Evolutionary conservation across 352 stramenopile genomes (phyloP).

Genomic region (Pilasporangium apinafurcum): DNA sequence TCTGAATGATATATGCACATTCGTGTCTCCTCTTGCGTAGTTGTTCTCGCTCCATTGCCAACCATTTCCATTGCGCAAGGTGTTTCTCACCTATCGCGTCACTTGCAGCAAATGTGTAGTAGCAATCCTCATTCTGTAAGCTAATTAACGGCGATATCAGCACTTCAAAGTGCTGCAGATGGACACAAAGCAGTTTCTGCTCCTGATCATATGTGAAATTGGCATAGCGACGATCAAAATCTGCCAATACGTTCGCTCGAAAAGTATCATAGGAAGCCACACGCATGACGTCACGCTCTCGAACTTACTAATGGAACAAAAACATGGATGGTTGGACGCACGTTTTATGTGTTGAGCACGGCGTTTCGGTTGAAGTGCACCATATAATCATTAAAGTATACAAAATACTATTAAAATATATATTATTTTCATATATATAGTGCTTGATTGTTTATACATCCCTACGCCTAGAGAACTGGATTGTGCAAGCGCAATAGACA

Average conservation of each 20-base stretch:
- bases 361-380: too few species aligned
- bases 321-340: not conserved
- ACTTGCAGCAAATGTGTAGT: too few species aligned
- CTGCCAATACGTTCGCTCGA: slow-evolving; percentile 6
- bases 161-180: slow-evolving; percentile 18
- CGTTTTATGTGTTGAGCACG: not conserved
- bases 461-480: too few species aligned
- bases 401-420: too few species aligned
- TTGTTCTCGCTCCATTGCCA: not conserved
- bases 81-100: too few species aligned
- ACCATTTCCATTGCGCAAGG: too few species aligned
- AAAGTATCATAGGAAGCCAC: slow-evolving; percentile 16
- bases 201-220: not conserved
- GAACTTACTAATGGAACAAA: slow-evolving; percentile 2
- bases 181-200: slow-evolving; percentile 17
- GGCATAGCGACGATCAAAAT: slow-evolving; percentile 12
- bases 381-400: too few species aligned
- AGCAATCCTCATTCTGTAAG: slow-evolving; percentile 1
- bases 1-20: slow-evolving; percentile 7
- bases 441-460: too few species aligned
- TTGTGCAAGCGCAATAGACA: too few species aligned
- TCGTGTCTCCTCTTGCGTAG: slow-evolving; percentile 3
- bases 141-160: slow-evolving; percentile 3
- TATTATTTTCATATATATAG: too few species aligned
- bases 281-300: not conserved